Conservation (phyloP, 2,329 filamentous ascomycete species). For the Xylariaceae sp. region DNA sequence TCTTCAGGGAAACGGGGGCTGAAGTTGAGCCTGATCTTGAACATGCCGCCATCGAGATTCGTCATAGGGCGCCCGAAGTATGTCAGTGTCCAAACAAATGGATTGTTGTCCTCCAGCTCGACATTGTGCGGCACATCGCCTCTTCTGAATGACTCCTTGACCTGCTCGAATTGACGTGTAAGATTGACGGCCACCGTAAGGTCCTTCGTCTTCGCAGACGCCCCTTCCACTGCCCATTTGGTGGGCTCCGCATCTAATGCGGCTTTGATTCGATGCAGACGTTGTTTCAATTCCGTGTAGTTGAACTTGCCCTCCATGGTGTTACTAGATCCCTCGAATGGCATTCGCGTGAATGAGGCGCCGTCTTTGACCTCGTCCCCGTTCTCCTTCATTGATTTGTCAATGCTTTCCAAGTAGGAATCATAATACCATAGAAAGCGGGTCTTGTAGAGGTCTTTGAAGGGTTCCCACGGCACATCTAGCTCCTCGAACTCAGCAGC, state of each 20-base stretch:
- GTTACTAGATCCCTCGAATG: conserved; percentile 76
- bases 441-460: conserved; percentile 84
- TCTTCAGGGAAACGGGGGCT: conserved; percentile 84
- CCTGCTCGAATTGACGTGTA: conserved; percentile 79
- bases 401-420: conserved; percentile 71
- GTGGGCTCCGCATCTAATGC: conserved; percentile 68
- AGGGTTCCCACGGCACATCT: conserved; percentile 69
- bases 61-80: conserved; percentile 93
- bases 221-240: conserved; percentile 68
- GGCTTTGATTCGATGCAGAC: conserved; percentile 65
- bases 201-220: conserved; percentile 59
- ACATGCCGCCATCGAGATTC: conserved; percentile 86
- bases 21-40: conserved; percentile 74
- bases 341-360: conserved; percentile 71
- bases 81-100: conserved; percentile 83
- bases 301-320: conserved; percentile 83
- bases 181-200: conserved; percentile 76
- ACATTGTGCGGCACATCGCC: conserved; percentile 71
- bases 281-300: conserved; percentile 68
- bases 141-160: conserved; percentile 69
- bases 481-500: conserved; percentile 46
- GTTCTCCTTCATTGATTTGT: conserved; percentile 60
- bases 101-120: conserved; percentile 73
- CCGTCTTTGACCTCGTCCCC: conserved; percentile 63
- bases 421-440: conserved; percentile 96